Conservation (phyloP, 1,284 basidiomycete species). For the Xerocomus alliaceus region DNA sequence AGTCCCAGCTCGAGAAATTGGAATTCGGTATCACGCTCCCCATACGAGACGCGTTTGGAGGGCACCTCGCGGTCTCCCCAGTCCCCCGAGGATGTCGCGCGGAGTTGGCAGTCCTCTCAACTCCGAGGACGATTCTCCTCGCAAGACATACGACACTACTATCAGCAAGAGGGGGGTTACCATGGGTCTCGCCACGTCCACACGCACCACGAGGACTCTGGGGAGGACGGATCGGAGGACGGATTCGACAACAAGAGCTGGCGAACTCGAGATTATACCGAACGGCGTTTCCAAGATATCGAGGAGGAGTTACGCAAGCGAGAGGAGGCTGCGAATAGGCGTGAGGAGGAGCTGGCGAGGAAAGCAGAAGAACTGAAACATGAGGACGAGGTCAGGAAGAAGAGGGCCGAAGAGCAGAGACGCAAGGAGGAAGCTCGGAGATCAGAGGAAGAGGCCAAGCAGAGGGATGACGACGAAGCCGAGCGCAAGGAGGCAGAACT, state of each 20-base stretch:
- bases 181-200: constrained; percentile 28
- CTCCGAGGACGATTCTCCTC: constrained; percentile 35
- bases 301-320: constrained; percentile 36
- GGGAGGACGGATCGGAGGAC: constrained; percentile 46
- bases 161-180: constrained; percentile 28
- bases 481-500: constrained; percentile 38
- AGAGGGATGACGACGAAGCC: constrained; percentile 29
- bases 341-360: constrained; percentile 34
- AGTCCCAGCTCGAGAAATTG: constrained; percentile 32
- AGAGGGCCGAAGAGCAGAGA: constrained; percentile 28
- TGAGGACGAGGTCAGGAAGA: constrained; percentile 37
- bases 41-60: constrained; percentile 39
- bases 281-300: constrained; percentile 40
- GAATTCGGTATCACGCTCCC: constrained; percentile 30
- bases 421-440: constrained; percentile 32
- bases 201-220: constrained; percentile 38
- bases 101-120: constrained; percentile 41
- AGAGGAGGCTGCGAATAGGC: constrained; percentile 42
- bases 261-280: constrained; percentile 42
- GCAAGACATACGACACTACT: constrained; percentile 39
- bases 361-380: constrained; percentile 38
- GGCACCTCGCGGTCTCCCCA: constrained; percentile 39
- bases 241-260: constrained; percentile 38
- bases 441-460: constrained; percentile 28
- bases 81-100: constrained; percentile 34